Evolutionary conservation across 352 stramenopile species (phyloP), one percentile per base, ranked within the genome.

Genomic region (Phytophthora pini): DNA sequence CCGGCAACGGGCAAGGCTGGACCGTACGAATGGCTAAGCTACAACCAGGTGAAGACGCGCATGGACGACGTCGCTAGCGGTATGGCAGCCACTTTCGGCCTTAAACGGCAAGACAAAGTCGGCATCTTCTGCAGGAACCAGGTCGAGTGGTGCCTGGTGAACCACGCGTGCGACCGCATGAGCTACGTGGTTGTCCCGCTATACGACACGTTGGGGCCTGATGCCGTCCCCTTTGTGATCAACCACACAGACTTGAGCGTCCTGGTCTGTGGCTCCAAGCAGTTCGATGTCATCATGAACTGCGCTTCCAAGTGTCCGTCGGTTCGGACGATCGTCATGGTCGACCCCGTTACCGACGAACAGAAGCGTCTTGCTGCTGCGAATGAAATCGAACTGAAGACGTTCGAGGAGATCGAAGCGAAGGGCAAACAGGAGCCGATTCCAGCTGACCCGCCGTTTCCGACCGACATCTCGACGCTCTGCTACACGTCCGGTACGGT

Each of bases 401-500:
- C 51, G 44, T 68, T 80, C 12, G 26, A 63, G 6, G 71, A 75
- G 43, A 48, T 82, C 5, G 61, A 80, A 17, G 36, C 54, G n/a
- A 32, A 61, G 17, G 71, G 71, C 26, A 59, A 62, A 34, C 6
- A 26, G 12, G 43, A 80, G 34, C 65, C 73, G 20, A 29, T 72
- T 15, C 61, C 59, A 22, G 64, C 49, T 13, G 74, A 77, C 24
- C 80, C 76, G 3, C 76, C 82, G 5, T 52, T 56, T 1, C 70
- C 76, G 12, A 56, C 67, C 0, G 94, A 98, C 72, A 56, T 98
- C 13, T 89, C 90, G n/a, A 98, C 95, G 15, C 77, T 98, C 39
- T 97, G 83, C 75, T 98, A 97, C 76, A 98, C 93, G 2, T 97
- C 80, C 13, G 96, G 95, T 9, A 98, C 95, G 5, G 98, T 94